Evolutionary conservation across 495 filamentous ascomycete species (phyloP), one percentile per base, ranked within the genome.

Genomic region (Darksidea phi): DNA sequence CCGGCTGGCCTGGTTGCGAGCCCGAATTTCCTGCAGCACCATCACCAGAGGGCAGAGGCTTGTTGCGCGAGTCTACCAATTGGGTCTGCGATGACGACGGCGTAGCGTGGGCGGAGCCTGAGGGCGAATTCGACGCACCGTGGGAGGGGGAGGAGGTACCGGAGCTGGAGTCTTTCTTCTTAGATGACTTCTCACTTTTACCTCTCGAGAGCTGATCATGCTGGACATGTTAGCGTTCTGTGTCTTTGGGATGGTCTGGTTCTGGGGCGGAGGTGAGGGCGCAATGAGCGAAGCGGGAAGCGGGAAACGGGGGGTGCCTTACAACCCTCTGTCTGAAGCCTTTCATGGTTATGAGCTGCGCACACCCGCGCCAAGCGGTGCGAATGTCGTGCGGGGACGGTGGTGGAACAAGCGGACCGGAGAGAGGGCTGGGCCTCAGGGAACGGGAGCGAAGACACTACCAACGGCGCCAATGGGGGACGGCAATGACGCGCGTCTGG

Each of bases 281-380:
- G 54, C 26, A 67, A 24, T 59, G 67, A 60, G 54, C 57, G 69
- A 48, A 69, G 64, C 46, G 37, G 48, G 66, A 65, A 48, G 59
- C 64, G 88, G 41, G 28, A 32, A 32, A 43, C 15, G 41, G 41
- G 41, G 41, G 41, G 41, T 15, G 36, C 15, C 93, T 82, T 82
- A 96, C 93, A 79, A 97, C 95, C 88, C 88, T 88, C 80, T 95
- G 90, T 79, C 94, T 88, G 77, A 98, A 96, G 72, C 90, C 86
- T 80, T 96, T 97, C 94, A 98, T 97, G 49, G 46, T 50, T 53
- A 59, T 59, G 64, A 48, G 59, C 52, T 25, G 64, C 67, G 64
- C 64, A 28, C 28, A 43, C 23, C 52, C 57, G 54, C 57, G 23
- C 48, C 24, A 54, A 36, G 57, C 41, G 54, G 59, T 43, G 61